Base-by-base conservation (phyloP, 306 rosid genomes). In the Pterocarpus santalinus region DNA sequence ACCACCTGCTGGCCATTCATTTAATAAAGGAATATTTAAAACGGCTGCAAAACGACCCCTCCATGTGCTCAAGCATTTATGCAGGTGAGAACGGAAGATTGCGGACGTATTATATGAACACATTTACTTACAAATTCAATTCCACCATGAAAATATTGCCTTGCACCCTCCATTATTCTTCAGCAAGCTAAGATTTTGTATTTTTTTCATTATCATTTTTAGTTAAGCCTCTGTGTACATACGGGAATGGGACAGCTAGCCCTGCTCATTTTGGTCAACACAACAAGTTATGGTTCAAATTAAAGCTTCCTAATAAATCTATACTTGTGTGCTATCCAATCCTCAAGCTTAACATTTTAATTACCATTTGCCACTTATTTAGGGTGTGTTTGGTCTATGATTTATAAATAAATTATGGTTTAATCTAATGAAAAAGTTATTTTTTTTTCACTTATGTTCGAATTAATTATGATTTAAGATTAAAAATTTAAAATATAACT, bases 21-120 rank as follows among this genome's bases (percentile, higher is more conserved):
- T 77, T 55, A 49, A 71, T 78, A 73, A 78, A 72, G 46, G 80
- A 65, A 15, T 52, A 73, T 52, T 72, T 73, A 82, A 83, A 89
- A 80, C 72, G 81, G 83, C 80, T 57, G 85, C 84, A 82, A 56
- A 73, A 85, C 77, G 90, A 87, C 88, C 97, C 92, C 89, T 86
- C 92, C 97, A 92, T 90, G 95, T 92, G 94, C 90, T 76, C 38
- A 43, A 80, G 86, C 89, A 88, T 83, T 87, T 84, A 90, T 81
- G 85, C 88, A 76, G 87, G 82, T 70, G 83, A 66, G 49, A 71
- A 73, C 11, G 15, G 63, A 80, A 69, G 83, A 55, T 38, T 51
- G 30, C 75, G 52, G 61, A 49, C 15, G 41, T 81, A 70, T 64
- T 71, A 53, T 55, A 4, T 44, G 80, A 61, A 66, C 66, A 78